These are phyloP conservation scores for Brassica cretica DNA, from an alignment of 345 rosid genomes.

Conservation along the genomic window DNA sequence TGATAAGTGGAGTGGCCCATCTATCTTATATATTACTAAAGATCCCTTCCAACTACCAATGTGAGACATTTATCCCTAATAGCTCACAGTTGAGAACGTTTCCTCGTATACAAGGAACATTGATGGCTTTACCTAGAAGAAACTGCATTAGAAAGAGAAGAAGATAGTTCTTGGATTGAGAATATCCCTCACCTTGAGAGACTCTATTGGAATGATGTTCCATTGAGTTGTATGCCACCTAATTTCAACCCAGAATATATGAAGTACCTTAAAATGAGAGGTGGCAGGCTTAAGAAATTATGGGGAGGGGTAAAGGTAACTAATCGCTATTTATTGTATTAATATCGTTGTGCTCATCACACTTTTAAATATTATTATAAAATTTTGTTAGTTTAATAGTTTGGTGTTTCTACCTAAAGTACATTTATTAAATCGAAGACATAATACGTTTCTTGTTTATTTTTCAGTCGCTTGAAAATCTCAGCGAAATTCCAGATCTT, in stretches of 20 bases:
- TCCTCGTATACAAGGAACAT: no score
- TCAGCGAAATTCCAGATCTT: background rate
- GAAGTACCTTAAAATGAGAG: background rate
- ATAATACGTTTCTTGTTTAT: background rate
- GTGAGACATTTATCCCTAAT: no score
- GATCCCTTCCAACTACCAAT: no score
- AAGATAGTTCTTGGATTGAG: constrained; percentile 7
- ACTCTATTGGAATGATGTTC: background rate
- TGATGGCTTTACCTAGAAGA: background rate
- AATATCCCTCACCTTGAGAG: background rate
- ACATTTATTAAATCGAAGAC: background rate
- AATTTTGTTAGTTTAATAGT: background rate
- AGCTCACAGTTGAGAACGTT: no score
- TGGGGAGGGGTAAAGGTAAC: constrained; percentile 25
- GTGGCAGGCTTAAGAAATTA: background rate
- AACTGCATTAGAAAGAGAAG: constrained; percentile 3
- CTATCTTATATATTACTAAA: no score
- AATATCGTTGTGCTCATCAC: background rate
- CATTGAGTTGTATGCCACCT: background rate
- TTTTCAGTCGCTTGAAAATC: constrained; percentile 14
- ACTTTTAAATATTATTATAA: background rate
- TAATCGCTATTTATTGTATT: background rate
- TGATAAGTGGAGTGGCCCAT: no score
- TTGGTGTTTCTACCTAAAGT: background rate
- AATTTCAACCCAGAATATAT: background rate